Base-by-base conservation (phyloP, 306 rosid genomes). In the Pyrus communis region DNA sequence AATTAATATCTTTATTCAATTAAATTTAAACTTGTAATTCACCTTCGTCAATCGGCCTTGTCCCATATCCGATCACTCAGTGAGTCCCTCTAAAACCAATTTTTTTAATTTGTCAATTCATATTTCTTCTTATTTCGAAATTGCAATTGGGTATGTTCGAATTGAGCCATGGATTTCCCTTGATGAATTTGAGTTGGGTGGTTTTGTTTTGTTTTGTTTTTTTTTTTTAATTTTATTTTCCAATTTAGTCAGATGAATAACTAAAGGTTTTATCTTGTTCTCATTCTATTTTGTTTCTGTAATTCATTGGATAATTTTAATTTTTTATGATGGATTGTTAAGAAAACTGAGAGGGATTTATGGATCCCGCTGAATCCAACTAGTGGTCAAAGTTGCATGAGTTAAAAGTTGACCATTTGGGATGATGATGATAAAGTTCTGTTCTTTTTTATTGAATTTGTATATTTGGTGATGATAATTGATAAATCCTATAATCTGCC, bases 31-130 rank as follows among this genome's bases (percentile, higher is more conserved):
- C 46, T 4, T 15, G 19, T 14, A 22, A 17, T 61, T 57, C 54
- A 9, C 22, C 66, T 40, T 67, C 25, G 57, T 22, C 67, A 5
- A 40, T 3, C 27, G 21, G 14, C 52, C 52, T 46, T 18, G n/a
- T 75, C 62, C 30, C 67, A 60, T 19, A 72, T 64, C 49, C 78
- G 68, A 72, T 79, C 66, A 19, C 46, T 54, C 60, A 21, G 73
- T 79, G 13, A 40, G 73, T 40, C 14, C 11, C 49, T 63, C 67
- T 67, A 17, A 2, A 58, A 38, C 19, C 58, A 11, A 7, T 51
- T 18, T 23, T 3, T 22, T 71, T 23, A 13, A 7, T 10, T 71
- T 63, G 13, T 46, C 5, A 0, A 7, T 13, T 33, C 4, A 10
- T 7, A 2, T 27, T 18, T 43, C 21, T 43, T 30, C 1, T 33